Percentiles rank a stretch among this genome's conserved stretches.
Conservation (phyloP, 2,329 filamentous ascomycete genomes). For the Paecilomyces sp. region DNA sequence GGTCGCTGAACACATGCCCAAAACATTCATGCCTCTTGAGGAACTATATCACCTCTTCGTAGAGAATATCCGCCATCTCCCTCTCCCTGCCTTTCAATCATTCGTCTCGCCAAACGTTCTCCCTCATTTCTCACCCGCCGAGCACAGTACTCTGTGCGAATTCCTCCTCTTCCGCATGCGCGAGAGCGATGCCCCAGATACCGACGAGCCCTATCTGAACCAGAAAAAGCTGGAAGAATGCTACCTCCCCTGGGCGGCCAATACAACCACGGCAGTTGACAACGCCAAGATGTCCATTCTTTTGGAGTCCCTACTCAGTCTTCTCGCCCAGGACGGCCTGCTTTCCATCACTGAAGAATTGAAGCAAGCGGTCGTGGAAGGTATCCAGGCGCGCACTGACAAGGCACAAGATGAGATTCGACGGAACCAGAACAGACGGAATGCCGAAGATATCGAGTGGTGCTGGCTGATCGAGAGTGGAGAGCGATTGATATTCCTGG, state of each 20-base stretch:
- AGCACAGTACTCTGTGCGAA: slow-evolving; percentile 47
- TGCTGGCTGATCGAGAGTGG: slow-evolving; percentile 35
- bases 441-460: slow-evolving; percentile 29
- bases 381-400: slow-evolving; percentile 44
- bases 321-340: slow-evolving; percentile 35
- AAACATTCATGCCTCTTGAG: slow-evolving; percentile 28
- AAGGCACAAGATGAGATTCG: slow-evolving; percentile 39
- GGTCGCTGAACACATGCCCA: slow-evolving; percentile 28
- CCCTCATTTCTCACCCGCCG: slow-evolving; percentile 26
- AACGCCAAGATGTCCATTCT: slow-evolving; percentile 67
- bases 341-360: slow-evolving; percentile 30
- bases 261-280: slow-evolving; percentile 53
- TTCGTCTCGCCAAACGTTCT: slow-evolving; percentile 40
- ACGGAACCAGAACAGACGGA: slow-evolving; percentile 33
- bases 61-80: slow-evolving; percentile 40
- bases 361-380: slow-evolving; percentile 41
- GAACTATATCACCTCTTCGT: slow-evolving; percentile 38
- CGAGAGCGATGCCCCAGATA: slow-evolving; percentile 31
- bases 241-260: slow-evolving; percentile 61
- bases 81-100: slow-evolving; percentile 39
- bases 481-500: slow-evolving; percentile 29
- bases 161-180: slow-evolving; percentile 46
- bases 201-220: slow-evolving; percentile 38
- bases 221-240: slow-evolving; percentile 48
- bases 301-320: slow-evolving; percentile 57